Conservation (phyloP, 176 grass and related monocot species). For the Carex scoparia region DNA sequence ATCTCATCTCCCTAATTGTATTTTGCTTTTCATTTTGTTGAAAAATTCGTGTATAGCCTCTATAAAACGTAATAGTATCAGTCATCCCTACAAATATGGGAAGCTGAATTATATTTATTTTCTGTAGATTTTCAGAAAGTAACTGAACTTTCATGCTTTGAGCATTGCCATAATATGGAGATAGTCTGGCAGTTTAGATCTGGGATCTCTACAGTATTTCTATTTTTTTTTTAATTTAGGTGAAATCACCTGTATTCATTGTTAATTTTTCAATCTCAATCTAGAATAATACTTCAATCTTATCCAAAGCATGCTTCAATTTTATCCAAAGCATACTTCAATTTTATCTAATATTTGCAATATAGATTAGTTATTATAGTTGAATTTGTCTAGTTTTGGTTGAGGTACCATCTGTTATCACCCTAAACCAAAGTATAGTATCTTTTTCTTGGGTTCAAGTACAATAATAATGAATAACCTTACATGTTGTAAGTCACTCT, state of each 20-base stretch:
- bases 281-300: neutral
- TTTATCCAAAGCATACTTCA: neutral
- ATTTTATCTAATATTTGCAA: neutral
- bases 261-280: neutral
- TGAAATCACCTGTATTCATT: neutral
- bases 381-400: neutral
- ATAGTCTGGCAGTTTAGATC: neutral
- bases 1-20: neutral
- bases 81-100: neutral
- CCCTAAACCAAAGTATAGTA: neutral
- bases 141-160: conserved; percentile 1
- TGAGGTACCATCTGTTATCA: neutral
- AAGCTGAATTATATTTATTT: conserved; percentile 9
- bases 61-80: neutral
- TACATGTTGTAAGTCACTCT: neutral
- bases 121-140: conserved; percentile 10
- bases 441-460: neutral
- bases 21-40: conserved; percentile 5
- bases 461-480: neutral
- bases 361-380: neutral
- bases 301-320: neutral
- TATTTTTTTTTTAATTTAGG: neutral
- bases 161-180: conserved; percentile 6
- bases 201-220: neutral
- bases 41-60: neutral